These are phyloP conservation scores for Botrytis sinoallii DNA, from an alignment of 2,329 filamentous ascomycete genomes.

Conservation along the genomic window DNA sequence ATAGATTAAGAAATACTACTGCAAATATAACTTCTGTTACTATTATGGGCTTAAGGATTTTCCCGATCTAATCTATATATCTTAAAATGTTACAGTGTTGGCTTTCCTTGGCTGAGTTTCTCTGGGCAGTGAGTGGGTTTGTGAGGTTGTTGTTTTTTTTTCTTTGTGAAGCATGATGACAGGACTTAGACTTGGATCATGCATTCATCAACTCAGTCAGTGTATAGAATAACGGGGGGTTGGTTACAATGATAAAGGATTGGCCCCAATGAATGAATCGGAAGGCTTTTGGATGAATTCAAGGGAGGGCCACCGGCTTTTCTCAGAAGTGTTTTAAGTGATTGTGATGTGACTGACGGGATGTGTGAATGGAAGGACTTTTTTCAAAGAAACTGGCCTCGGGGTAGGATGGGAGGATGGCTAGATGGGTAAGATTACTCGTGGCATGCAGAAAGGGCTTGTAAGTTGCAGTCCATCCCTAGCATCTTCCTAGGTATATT, in stretches of 20 bases:
- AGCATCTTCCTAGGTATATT: background rate
- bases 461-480: background rate
- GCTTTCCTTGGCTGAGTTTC: background rate
- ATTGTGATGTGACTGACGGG: background rate
- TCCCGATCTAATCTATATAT: background rate
- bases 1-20: background rate
- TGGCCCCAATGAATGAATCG: background rate
- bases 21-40: background rate
- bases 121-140: background rate
- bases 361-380: background rate
- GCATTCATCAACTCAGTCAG: background rate
- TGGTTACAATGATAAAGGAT: conserved; percentile 14
- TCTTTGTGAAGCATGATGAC: conserved; percentile 12
- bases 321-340: background rate
- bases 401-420: background rate
- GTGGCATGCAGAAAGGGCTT: conserved; percentile 5
- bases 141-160: background rate
- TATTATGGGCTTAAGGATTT: background rate
- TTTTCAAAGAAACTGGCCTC: background rate
- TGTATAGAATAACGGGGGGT: background rate
- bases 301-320: background rate
- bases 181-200: conserved; percentile 14
- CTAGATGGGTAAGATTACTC: conserved; percentile 6
- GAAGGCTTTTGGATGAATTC: conserved; percentile 1
- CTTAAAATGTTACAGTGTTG: background rate